A percentile compares a stretch with the other conserved stretches of the same genome.
Conservation (phyloP, 116 monocot species). For the Cymodocea nodosa region DNA sequence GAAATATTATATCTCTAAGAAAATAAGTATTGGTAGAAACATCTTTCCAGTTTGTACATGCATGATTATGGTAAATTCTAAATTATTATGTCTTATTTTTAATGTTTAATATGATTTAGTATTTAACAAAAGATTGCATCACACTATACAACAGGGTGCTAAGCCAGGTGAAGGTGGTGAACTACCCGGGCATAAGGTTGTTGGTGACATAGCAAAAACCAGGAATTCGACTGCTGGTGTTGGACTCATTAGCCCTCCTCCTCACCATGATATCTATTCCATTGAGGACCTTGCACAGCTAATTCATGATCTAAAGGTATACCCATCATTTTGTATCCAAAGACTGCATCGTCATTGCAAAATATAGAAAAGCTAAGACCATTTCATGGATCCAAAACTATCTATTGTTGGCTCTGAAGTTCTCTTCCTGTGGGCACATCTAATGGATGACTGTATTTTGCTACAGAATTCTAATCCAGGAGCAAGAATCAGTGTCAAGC, state of each 20-base stretch:
- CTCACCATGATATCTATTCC: constrained; percentile 99
- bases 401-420: no score
- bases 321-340: not conserved
- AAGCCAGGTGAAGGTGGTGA: constrained; percentile 99
- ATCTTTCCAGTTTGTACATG: no score
- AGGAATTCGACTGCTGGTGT: constrained; percentile 97
- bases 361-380: not conserved
- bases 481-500: constrained; percentile 94
- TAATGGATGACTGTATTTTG: not conserved
- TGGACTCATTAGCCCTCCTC: constrained; percentile 95
- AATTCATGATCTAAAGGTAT: constrained; percentile 97
- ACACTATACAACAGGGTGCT: constrained; percentile 64
- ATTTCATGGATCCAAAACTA: no score
- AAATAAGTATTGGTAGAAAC: no score
- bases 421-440: no score
- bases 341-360: not conserved
- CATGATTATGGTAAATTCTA: no score
- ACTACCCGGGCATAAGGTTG: constrained; percentile 92
- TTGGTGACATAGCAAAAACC: constrained; percentile 88
- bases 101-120: no score
- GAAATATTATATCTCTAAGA: no score
- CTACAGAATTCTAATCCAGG: constrained; percentile 81
- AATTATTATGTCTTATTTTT: no score
- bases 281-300: constrained; percentile 98
- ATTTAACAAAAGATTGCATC: not conserved